Evolutionary conservation across 768 basidiomycete genomes (phyloP).

Genomic region (Lanmaoa pseudosensibilis): DNA sequence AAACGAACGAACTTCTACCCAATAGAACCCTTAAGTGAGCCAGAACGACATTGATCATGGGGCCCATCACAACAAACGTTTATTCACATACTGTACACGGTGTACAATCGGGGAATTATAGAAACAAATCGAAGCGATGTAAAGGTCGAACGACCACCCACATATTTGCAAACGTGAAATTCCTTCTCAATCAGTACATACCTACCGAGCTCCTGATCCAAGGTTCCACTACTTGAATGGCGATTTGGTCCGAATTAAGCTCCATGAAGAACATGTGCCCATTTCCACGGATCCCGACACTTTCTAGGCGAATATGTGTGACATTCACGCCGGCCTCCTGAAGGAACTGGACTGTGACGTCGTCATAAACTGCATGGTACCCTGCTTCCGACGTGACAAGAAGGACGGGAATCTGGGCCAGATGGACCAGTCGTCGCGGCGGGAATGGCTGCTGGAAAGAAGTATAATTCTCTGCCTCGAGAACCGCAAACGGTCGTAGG

Average conservation of each 20-base stretch:
- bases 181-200: not conserved
- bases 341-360: conserved; percentile 45
- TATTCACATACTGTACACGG: not conserved
- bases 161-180: not conserved
- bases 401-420: conserved; percentile 45
- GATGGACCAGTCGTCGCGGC: conserved; percentile 42
- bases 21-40: not conserved
- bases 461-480: conserved; percentile 32
- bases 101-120: not conserved
- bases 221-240: conserved; percentile 37
- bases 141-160: not conserved
- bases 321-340: conserved; percentile 46
- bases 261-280: conserved; percentile 62
- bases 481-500: conserved; percentile 30
- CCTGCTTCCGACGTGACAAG: conserved; percentile 51
- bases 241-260: conserved; percentile 46
- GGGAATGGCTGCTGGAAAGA: conserved; percentile 46
- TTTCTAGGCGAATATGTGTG: conserved; percentile 40
- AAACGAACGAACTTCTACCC: not conserved
- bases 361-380: conserved; percentile 51
- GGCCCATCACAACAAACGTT: not conserved
- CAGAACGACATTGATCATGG: not conserved
- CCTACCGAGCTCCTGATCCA: conserved; percentile 37
- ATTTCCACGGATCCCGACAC: conserved; percentile 50
- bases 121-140: not conserved